Evolutionary conservation across 805 yeast species (phyloP), one percentile per base, ranked within the genome.

Genomic region (Phaffomyces thermotolerans): DNA sequence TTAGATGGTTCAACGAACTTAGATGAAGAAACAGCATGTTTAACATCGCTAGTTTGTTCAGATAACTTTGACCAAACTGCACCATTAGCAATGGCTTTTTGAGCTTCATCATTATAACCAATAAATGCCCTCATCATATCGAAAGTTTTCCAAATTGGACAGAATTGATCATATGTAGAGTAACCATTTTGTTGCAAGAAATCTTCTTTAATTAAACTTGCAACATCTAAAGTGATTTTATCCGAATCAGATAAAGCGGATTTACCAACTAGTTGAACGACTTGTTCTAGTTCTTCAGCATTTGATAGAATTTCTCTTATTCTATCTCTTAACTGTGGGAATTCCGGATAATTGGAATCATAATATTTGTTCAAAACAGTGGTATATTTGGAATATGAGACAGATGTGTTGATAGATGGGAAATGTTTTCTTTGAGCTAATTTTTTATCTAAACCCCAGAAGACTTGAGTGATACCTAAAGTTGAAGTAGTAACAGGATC

Each of bases 391-490:
- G 99, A 93, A 72, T 93, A 93, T 18, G 99, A 93, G 23, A 87
- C 90, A 10, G 95, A 77, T 13, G 99, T 93, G 72, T 93, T 93
- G 64, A 93, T 86, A 31, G 98, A 91, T 57, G 99, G 99, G 87
- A 93, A 93, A 73, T 93, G 99, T 73, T 93, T 93, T 77, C 99
- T 90, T 76, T 93, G 99, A 22, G 99, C 99, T 62, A 93, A 78
- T 69, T 91, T 93, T 72, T 93, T 93, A 72, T 93, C 99, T 68
- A 93, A 78, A 71, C 99, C 99, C 99, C 99, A 93, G 74, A 93
- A 93, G 42, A 93, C 99, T 74, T 93, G 99, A n/a, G 99, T 93
- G 57, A 93, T 93, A 84, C 97, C 98, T 62, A 93, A 79, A 31
- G 99, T 93, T 8, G 99, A 80, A 18, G 98, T 91, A 24, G 99